A percentile compares a stretch with the other conserved stretches of the same genome.
phyloP scores from a whole-genome alignment of 1,284 basidiomycete genomes.

The Ganoderma multipileum region DNA sequence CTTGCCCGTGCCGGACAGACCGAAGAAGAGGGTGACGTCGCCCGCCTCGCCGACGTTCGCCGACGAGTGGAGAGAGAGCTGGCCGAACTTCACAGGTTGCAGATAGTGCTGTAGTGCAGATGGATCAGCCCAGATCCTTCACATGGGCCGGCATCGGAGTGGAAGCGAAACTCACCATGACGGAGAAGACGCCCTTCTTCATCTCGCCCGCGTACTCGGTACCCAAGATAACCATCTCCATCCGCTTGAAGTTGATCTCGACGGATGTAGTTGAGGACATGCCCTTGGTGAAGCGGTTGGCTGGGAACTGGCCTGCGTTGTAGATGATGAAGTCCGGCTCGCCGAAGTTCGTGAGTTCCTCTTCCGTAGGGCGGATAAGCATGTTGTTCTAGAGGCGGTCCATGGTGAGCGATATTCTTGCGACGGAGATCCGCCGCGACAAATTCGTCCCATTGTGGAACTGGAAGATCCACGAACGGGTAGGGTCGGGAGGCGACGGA shows the following conservation, averaged over 20 bases:
- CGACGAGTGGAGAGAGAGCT: conserved; percentile 98
- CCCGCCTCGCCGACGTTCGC: conserved; percentile 94
- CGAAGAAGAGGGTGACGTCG: conserved; percentile 99
- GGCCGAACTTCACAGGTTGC: conserved; percentile 98
- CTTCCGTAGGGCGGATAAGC: conserved; percentile 97
- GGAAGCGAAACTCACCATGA: conserved; percentile 73
- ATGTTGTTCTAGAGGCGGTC: conserved; percentile 84
- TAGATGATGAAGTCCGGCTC: conserved; percentile 99
- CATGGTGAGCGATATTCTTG: conserved; percentile 24
- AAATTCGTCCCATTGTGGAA: conserved; percentile 12
- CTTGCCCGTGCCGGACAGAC: conserved; percentile 98
- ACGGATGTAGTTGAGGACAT: conserved; percentile 99
- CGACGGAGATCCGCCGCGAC: conserved; percentile 24
- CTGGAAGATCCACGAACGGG: conserved; percentile 17
- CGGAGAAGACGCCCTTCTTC: conserved; percentile 99
- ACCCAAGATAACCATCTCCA: conserved; percentile 99
- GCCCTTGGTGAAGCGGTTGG: conserved; percentile 99
- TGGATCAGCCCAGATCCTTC: conserved; percentile 26
- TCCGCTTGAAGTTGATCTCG: conserved; percentile 99
- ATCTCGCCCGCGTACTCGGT: conserved; percentile 99
- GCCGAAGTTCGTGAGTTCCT: conserved; percentile 95
- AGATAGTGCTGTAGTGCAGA: conserved; percentile 82
- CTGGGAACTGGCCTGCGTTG: conserved; percentile 99
- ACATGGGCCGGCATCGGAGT: conserved; percentile 21
- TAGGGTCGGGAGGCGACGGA: conserved; percentile 11